Evolutionary conservation across 306 rosid species (phyloP).

Genomic region (Dryas octopetala): DNA sequence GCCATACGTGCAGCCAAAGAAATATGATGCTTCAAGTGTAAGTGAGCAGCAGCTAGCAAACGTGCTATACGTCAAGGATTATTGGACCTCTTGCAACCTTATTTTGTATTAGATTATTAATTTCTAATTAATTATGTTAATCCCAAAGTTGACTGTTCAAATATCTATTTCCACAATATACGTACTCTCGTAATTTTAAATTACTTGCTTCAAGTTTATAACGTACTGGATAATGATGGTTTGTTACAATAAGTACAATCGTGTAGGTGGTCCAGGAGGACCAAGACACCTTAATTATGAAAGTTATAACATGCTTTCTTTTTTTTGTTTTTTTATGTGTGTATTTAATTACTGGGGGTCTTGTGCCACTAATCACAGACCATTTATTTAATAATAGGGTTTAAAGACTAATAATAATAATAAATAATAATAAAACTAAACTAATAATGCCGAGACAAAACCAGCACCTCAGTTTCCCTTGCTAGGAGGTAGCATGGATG

Average conservation of each 20-base stretch:
- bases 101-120: neutral
- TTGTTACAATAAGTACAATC: neutral
- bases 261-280: neutral
- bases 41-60: neutral
- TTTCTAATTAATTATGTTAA: neutral
- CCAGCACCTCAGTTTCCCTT: neutral
- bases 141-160: neutral
- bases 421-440: neutral
- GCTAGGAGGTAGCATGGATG: neutral
- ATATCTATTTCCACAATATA: neutral
- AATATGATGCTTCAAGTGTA: neutral
- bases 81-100: neutral
- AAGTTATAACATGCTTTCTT: neutral
- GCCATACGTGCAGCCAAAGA: neutral
- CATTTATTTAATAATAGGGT: neutral
- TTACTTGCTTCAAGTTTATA: neutral
- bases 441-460: neutral
- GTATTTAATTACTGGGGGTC: neutral
- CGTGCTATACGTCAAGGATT: neutral
- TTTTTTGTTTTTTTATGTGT: neutral
- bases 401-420: neutral
- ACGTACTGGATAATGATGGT: neutral
- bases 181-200: neutral
- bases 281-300: neutral
- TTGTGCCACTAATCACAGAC: constrained; percentile 23